These are phyloP conservation scores for Chytridium lagenaria DNA, from an alignment of 371 early-diverging fungal species.

Conservation along the genomic window DNA sequence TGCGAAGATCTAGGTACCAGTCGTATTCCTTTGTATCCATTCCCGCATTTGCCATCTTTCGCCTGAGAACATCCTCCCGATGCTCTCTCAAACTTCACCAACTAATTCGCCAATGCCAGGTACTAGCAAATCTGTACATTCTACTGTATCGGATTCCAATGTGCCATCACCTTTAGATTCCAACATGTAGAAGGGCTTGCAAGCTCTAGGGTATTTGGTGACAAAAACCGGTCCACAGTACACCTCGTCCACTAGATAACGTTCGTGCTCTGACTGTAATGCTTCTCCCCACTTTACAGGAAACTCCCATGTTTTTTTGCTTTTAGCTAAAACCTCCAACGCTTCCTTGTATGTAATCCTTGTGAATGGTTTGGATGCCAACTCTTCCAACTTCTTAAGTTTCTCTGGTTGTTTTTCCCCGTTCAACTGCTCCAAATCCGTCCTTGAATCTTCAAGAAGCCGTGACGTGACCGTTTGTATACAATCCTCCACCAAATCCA, in stretches of 20 bases:
- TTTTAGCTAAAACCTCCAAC: constrained; percentile 67
- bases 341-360: constrained; percentile 87
- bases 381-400: constrained; percentile 44
- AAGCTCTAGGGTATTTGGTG: constrained; percentile 80
- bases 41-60: constrained; percentile 62
- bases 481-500: constrained; percentile 56
- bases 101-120: constrained; percentile 90
- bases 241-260: constrained; percentile 74
- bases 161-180: constrained; percentile 10
- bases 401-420: constrained; percentile 46
- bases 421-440: constrained; percentile 65
- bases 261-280: constrained; percentile 89
- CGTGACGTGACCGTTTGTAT: constrained; percentile 48
- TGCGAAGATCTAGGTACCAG: constrained; percentile 90
- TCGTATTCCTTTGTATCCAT: constrained; percentile 66
- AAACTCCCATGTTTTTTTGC: constrained; percentile 58
- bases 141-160: constrained; percentile 68
- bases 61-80: constrained; percentile 58
- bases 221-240: constrained; percentile 85
- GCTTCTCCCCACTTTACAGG: constrained; percentile 78
- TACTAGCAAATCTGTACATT: constrained; percentile 85
- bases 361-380: constrained; percentile 64
- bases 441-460: constrained; percentile 57
- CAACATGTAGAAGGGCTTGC: constrained; percentile 95
- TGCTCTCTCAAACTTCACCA: constrained; percentile 93